Evolutionary conservation across 2,329 filamentous ascomycete species (phyloP), one percentile per base, ranked within the genome.

Genomic region (Alternaria sp.): DNA sequence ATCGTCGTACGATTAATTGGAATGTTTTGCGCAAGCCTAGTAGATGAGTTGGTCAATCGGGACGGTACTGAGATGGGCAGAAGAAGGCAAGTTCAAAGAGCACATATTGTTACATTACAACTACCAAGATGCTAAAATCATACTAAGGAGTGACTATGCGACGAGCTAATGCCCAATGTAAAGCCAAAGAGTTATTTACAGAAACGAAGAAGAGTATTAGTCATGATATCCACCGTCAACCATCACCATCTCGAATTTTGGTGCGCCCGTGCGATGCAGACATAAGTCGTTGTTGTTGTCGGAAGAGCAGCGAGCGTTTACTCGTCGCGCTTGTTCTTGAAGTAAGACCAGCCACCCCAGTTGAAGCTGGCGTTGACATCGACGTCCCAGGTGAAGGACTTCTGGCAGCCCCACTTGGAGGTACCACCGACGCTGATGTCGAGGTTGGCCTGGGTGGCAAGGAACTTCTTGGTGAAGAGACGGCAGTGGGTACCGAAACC

Each of bases 401-500:
- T 71, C 58, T 69, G 62, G 67, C 70, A 71, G 28, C 70, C 64
- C 68, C 70, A 73, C 23, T 60, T 19, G 17, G 63, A 59, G 12
- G 47, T 52, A 30, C 57, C 65, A 17, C 61, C 63, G 17, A 59
- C 50, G 26, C 58, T 69, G 51, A 73, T 66, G 60, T 73, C 68
- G 28, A 72, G 63, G 46, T 53, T 70, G 26, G 65, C 71, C 61
- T 71, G 62, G 7, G 50, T 3, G 15, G 67, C 52, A 15, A 57
- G 43, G 59, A 71, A 73, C 66, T 69, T 66, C 65, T 71, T 67
- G 55, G 63, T 73, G 67, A 71, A 73, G 53, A 73, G 71, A 62
- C 71, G 67, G 65, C 71, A 73, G 61, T 73, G 67, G 26, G 71
- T 73, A 60, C 70, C 70, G 61, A 67, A 70, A n/a, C 62, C 71